Conservation (phyloP, 352 stramenopile species). For the Globisporangium cystogenes region DNA sequence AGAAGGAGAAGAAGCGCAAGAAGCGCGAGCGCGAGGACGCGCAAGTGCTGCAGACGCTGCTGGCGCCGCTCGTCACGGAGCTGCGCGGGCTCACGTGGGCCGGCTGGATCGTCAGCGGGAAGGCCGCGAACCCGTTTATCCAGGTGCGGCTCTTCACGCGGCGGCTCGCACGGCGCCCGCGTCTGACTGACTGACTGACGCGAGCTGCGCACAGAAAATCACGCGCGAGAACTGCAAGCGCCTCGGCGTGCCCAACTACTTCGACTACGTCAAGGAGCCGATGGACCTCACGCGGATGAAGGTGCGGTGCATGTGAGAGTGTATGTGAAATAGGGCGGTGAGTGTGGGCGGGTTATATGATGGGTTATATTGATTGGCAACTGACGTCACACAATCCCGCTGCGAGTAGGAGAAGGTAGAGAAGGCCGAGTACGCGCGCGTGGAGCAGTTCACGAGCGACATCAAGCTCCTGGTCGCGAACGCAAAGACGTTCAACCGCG, state of each 20-base stretch:
- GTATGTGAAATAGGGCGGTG: too few relatives aligned
- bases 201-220: constrained; percentile 41
- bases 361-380: too few relatives aligned
- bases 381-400: neutral
- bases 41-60: constrained; percentile 60
- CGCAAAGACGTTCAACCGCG: constrained; percentile 81
- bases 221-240: constrained; percentile 83
- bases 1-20: constrained; percentile 83
- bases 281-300: constrained; percentile 86
- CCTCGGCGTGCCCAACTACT: constrained; percentile 79
- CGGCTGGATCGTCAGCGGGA: constrained; percentile 68
- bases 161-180: too few relatives aligned
- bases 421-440: constrained; percentile 61
- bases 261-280: constrained; percentile 74
- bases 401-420: constrained; percentile 54
- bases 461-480: constrained; percentile 80
- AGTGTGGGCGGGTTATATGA: neutral
- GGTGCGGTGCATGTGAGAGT: too few relatives aligned
- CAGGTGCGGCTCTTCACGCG: too few relatives aligned
- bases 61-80: constrained; percentile 61
- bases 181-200: too few relatives aligned
- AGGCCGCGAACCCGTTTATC: constrained; percentile 73
- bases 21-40: constrained; percentile 77
- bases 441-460: constrained; percentile 73
- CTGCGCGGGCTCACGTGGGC: constrained; percentile 65